Evolutionary conservation across 2,329 filamentous ascomycete genomes (phyloP), one percentile per base, ranked within the genome.

Genomic region (Basipetospora chlamydospora): DNA sequence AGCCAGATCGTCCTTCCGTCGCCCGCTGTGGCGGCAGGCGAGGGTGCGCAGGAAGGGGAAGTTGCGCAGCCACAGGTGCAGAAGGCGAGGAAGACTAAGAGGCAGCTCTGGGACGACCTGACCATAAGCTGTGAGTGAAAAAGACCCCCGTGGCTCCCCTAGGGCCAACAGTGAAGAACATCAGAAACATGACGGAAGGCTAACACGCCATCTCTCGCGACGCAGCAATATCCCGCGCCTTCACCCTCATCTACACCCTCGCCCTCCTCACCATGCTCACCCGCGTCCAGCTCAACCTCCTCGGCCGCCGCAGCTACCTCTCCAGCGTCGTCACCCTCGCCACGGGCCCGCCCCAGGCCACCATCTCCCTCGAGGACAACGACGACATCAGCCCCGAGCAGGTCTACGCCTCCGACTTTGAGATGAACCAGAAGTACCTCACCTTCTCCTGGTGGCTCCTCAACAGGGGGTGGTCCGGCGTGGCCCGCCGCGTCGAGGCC

Each of bases 391-490:
- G 80, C 49, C 66, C 72, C 13, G 82, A 88, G 37, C 80, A 87
- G 47, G 71, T 77, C 4, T 86, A 92, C 52, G 86, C 86, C 30
- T 88, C 82, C 55, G 90, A 98, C 56, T 95, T 94, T 47, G 87
- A 95, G 56, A 93, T 86, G 23, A 98, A 98, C 58, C 72, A 87
- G 47, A 82, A 83, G 51, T 98, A 96, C 52, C 67, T 98, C 33
- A 92, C 87, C 28, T 93, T 96, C 55, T 94, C 85, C 59, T 98
- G 90, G 90, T 98, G 88, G 87, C 63, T 98, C 32, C 66, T 98
- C 33, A 88, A 98, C 58, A 75, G 76, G 45, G 90, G 90, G 29
- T 96, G 86, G 77, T 74, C 77, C 45, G 75, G 86, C 40, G 63
- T 96, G 39, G 80, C 86, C 69, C 66, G 75, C 39, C 80, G 78